Base-by-base conservation (phyloP, 345 rosid species). In the Raphanus sativus region DNA sequence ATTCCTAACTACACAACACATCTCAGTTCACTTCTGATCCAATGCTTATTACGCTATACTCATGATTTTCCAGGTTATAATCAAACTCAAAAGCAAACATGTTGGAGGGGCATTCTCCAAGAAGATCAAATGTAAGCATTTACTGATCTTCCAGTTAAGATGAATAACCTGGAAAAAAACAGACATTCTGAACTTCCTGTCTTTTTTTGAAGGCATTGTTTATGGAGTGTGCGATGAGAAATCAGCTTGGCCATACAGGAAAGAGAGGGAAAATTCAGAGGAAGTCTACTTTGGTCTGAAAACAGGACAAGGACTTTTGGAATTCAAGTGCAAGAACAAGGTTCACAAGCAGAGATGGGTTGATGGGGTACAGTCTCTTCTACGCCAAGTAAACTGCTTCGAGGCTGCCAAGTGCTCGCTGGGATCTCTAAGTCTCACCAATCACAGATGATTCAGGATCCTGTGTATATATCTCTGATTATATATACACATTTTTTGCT, bases 331-430 rank as follows among this genome's bases (percentile, higher is more conserved):
- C 87, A 85, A 87, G 83, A 85, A 68, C 87, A 88, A 89, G 83
- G 65, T 83, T 54, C 90, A 92, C 26, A 95, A 89, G 89, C 98
- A 95, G 80, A 89, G 75, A 81, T 95, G 99, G 99, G 91, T 91
- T 7, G 96, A 86, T 13, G 89, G 86, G 67, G 87, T 87, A 69
- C 87, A 87, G 77, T 82, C 82, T 77, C 97, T 92, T 61, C 96
- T 95, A 28, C 89, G 80, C 59, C 92, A 86, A 70, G 91, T 81
- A 75, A 82, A 77, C 75, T 73, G 83, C 72, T 58, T 82, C 3
- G 90, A 90, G 73, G 82, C 85, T 56, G 75, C 87, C 29, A 86
- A 86, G 36, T 71, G 67, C 76, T 86, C 92, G 2, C 65, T 90
- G 63, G 90, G 86, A 75, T 82, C 85, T 71, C 73, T 87, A 61